Evolutionary conservation across 2,329 filamentous ascomycete genomes (phyloP).

Genomic region (Exophiala spinifera): DNA sequence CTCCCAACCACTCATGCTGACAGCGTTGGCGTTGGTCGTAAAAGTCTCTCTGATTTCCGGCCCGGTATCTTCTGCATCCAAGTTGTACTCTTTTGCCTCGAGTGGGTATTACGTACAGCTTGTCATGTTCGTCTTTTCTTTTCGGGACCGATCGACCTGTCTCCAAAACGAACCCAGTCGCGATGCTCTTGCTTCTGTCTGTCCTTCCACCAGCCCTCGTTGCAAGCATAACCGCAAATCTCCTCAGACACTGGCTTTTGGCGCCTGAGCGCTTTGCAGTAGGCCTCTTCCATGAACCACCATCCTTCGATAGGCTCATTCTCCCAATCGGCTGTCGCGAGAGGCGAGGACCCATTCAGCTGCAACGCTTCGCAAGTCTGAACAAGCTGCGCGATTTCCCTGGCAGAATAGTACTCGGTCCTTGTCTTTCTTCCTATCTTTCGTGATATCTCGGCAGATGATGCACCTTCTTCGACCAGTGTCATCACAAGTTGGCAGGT

Average conservation of each 20-base stretch:
- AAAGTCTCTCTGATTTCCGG: too few relatives aligned
- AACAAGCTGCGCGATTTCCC: constrained; percentile 7
- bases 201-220: constrained; percentile 12
- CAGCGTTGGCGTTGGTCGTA: too few relatives aligned
- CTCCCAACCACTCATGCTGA: too few relatives aligned
- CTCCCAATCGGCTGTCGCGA: constrained; percentile 11
- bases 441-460: background rate
- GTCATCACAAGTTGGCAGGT: constrained; percentile 15
- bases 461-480: constrained; percentile 2
- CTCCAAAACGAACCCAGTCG: constrained; percentile 11
- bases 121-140: background rate
- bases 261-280: constrained; percentile 9
- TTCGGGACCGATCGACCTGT: constrained; percentile 5
- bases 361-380: background rate
- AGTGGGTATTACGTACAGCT: background rate
- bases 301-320: constrained; percentile 16
- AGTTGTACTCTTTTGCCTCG: background rate
- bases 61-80: too few relatives aligned
- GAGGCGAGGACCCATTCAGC: constrained; percentile 8
- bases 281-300: constrained; percentile 18
- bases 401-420: constrained; percentile 5
- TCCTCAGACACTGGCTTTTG: constrained; percentile 6
- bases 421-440: background rate
- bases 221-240: constrained; percentile 13
- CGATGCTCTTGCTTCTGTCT: constrained; percentile 3